Evolutionary conservation across 2,329 filamentous ascomycete species (phyloP).

Genomic region (Biscogniauxia sp.): DNA sequence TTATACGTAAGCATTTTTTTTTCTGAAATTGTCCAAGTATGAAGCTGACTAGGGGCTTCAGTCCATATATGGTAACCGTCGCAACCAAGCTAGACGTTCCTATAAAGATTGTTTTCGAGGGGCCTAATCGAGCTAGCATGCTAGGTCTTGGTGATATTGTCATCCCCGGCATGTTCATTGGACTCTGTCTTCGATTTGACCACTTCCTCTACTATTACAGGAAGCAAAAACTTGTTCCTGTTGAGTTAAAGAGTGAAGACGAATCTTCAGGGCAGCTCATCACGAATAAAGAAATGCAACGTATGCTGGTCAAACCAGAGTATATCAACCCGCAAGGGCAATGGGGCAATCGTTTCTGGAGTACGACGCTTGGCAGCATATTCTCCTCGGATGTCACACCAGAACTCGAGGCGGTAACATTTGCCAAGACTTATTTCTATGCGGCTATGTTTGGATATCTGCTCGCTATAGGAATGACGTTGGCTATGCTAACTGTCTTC

Average conservation of each 20-base stretch:
- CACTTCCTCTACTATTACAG: slow-evolving; percentile 77
- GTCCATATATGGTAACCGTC: slow-evolving; percentile 81
- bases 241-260: slow-evolving; percentile 34
- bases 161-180: slow-evolving; percentile 87
- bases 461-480: slow-evolving; percentile 71
- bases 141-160: slow-evolving; percentile 94
- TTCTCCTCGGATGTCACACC: slow-evolving; percentile 32
- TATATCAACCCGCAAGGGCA: slow-evolving; percentile 63
- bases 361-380: slow-evolving; percentile 34
- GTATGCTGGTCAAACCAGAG: slow-evolving; percentile 48
- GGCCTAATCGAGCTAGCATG: slow-evolving; percentile 70
- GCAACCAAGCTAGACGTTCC: slow-evolving; percentile 88
- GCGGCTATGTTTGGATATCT: slow-evolving; percentile 75
- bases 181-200: slow-evolving; percentile 86
- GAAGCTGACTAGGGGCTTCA: slow-evolving; percentile 30
- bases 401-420: slow-evolving; percentile 46
- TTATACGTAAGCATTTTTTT: slow-evolving; percentile 63
- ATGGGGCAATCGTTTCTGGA: slow-evolving; percentile 88
- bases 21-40: background rate
- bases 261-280: slow-evolving; percentile 33
- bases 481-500: slow-evolving; percentile 74
- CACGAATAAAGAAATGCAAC: slow-evolving; percentile 38
- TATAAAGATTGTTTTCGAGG: slow-evolving; percentile 80
- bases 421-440: slow-evolving; percentile 83
- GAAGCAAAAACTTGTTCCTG: slow-evolving; percentile 53